Percentiles rank a stretch among this genome's conserved stretches.
Evolutionary conservation across 1,284 basidiomycete species (phyloP).

Genomic region (Spongiforma sp.): DNA sequence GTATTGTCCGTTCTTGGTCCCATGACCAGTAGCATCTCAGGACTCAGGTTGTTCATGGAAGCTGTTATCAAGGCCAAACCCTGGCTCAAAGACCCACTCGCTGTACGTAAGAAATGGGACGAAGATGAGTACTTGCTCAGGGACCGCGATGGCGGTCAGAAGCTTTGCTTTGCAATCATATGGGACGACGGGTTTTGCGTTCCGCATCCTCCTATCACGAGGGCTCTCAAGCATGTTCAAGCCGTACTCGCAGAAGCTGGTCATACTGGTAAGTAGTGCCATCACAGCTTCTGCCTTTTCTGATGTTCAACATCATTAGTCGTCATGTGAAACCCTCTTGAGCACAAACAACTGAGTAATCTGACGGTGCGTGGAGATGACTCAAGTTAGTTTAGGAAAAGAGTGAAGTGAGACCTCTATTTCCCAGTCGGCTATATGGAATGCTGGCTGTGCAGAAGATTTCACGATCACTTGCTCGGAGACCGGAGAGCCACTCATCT

Average conservation of each 20-base stretch:
- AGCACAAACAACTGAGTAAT: conserved; percentile 43
- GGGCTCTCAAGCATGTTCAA: conserved; percentile 66
- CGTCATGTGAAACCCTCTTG: conserved; percentile 47
- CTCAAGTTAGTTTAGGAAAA: background rate
- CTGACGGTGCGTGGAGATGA: conserved; percentile 38
- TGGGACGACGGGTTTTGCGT: conserved; percentile 64
- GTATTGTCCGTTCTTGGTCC: conserved; percentile 78
- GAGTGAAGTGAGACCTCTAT: background rate
- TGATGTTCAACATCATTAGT: conserved; percentile 29
- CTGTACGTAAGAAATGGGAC: conserved; percentile 67
- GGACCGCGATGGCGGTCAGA: conserved; percentile 61
- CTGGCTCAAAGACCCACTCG: conserved; percentile 73
- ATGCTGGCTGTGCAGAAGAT: conserved; percentile 50
- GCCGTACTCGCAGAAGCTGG: conserved; percentile 66
- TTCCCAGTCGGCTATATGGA: conserved; percentile 45
- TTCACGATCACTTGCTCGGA: conserved; percentile 43
- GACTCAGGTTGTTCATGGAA: conserved; percentile 68
- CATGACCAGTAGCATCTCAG: conserved; percentile 59
- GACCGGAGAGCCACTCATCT: conserved; percentile 56
- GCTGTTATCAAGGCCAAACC: conserved; percentile 59
- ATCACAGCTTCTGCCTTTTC: background rate
- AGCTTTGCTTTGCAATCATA: conserved; percentile 65
- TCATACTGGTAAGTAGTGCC: conserved; percentile 56
- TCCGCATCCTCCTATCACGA: conserved; percentile 75
- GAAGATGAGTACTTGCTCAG: conserved; percentile 60